A percentile compares a stretch with the other conserved stretches of the same genome.
Evolutionary conservation across 495 filamentous ascomycete genomes (phyloP).

Genomic region (Penicillium lagena): DNA sequence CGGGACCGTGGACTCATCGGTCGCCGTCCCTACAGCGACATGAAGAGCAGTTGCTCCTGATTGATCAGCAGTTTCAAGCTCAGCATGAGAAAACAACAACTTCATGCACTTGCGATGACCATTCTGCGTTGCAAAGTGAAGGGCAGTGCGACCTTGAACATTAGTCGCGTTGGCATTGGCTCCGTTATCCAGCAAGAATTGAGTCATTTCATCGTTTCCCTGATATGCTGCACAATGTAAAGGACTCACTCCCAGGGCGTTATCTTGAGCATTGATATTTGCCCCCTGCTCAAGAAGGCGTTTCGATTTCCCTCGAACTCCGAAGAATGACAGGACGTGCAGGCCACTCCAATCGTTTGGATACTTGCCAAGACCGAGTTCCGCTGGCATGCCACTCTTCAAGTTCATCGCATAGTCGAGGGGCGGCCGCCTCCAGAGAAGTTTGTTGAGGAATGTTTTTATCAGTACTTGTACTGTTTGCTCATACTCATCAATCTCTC

Average conservation of each 20-base stretch:
- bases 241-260: conserved; percentile 13
- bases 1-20: conserved; percentile 23
- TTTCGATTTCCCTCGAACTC: conserved; percentile 15
- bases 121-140: conserved; percentile 21
- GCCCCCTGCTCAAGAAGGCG: conserved; percentile 25
- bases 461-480: conserved; percentile 25
- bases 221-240: conserved; percentile 31
- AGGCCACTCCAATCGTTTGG: conserved; percentile 21
- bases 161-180: conserved; percentile 17
- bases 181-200: conserved; percentile 23
- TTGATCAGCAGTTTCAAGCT: conserved; percentile 12
- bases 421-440: conserved; percentile 26
- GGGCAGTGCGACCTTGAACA: conserved; percentile 17
- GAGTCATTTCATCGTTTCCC: conserved; percentile 34
- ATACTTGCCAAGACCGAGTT: conserved; percentile 23
- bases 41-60: conserved; percentile 18
- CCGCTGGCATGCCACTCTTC: conserved; percentile 7
- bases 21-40: conserved; percentile 19
- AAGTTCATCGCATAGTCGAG: conserved; percentile 1
- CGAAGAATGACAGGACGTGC: conserved; percentile 25
- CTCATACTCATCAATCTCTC: conserved; percentile 22
- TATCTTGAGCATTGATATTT: conserved; percentile 17
- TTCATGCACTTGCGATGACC: conserved; percentile 26
- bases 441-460: conserved; percentile 27
- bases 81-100: conserved; percentile 10